Evolutionary conservation across 1,284 basidiomycete species (phyloP), one percentile per base, ranked within the genome.

Genomic region (Xanthoconium separans): DNA sequence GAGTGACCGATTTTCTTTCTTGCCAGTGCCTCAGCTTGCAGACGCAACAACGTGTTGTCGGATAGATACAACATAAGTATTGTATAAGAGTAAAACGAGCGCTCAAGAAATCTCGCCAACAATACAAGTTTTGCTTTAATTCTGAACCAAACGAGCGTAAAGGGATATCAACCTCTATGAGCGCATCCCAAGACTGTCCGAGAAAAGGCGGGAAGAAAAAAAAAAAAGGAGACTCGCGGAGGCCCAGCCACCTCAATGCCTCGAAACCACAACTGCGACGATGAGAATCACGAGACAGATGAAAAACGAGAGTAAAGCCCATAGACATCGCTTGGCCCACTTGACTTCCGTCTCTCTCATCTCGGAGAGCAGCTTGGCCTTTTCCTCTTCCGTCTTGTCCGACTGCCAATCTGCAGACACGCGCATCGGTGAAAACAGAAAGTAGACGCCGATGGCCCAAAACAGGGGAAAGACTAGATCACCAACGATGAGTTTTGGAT

Each of bases 281-380:
- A 69, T 42, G 27, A 70, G 39, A 44, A 70, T 50, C 40, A 44
- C 44, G 18, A 71, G 50, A 56, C 69, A 57, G 7, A 58, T 24
- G 24, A 68, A 45, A 34, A 70, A 69, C 16, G 58, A 56, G 16
- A 65, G 41, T 1, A 71, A 55, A 2, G 66, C 66, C 64, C 58
- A 71, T 55, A 77, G 61, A 61, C 76, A 76, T 6, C 75, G 68
- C 53, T 65, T 70, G 18, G 75, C 75, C 75, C 76, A 77, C 50
- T 74, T 75, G 20, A 58, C 34, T 51, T 78, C 75, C 8, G 70
- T 63, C 10, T 54, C 55, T 41, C 73, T 66, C 71, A 78, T 69
- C 48, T 66, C 59, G 16, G 57, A 60, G 34, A 77, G 61, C n/a
- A 76, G 57, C 51, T 71, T 65, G 47, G 59, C 55, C 49, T 65